Base-by-base conservation (phyloP, 208 protist genomes). In the Blastocrithidia nonstop region DNA sequence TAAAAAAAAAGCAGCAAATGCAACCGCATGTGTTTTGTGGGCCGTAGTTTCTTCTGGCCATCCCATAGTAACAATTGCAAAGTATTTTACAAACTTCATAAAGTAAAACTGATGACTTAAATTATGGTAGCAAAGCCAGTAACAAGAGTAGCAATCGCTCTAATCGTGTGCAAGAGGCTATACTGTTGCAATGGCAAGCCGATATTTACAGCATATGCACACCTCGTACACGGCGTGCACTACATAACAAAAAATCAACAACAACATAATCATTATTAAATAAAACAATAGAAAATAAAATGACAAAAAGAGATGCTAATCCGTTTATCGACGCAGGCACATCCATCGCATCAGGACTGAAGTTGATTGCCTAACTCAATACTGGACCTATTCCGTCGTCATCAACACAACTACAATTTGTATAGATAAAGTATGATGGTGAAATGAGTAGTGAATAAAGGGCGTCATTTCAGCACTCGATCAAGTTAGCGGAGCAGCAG, bases 1-100 rank as follows among this genome's bases (percentile, higher is more conserved):
- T n/a, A n/a, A n/a, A n/a, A n/a, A n/a, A n/a, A n/a, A n/a, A n/a
- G n/a, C n/a, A n/a, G n/a, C n/a, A n/a, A 20, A 71, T 86, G 16
- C 96, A 99, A 45, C 62, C 97, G 32, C 99, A 99, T 57, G 81
- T 99, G 6, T 73, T 99, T 25, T 99, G 93, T 69, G 97, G 70
- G 0, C 72, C 75, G 4, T 67, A 83, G 63, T 90, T 90, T 23
- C 43, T 73, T n/a, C 59, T 99, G 29, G 97, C 98, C 59, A 71
- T 95, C 9, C 98, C 98, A 4, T 45, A 92, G 27, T 38, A 46
- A 3, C 54, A 29, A 19, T 84, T 70, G 15, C 51, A 81, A 9
- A 82, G 92, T 20, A 75, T 96, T 0, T 95, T 98, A 88, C 90
- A 36, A 87, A 98, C 57, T 11, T 35, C 54, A 61, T 82, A n/a